Conservation (phyloP, 2,329 filamentous ascomycete genomes). For the Annulohypoxylon truncatum region DNA sequence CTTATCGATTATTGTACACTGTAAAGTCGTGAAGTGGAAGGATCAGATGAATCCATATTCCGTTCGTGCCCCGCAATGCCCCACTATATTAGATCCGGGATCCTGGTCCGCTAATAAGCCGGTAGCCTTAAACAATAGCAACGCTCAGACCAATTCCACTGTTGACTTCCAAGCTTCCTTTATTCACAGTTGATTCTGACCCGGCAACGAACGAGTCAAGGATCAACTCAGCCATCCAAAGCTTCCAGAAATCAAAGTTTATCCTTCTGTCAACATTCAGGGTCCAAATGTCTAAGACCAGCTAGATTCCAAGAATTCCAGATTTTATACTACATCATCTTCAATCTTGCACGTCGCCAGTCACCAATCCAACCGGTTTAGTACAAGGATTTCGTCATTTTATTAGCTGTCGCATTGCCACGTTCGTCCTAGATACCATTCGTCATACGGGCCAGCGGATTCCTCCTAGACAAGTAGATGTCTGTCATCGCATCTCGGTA, state of each 20-base stretch:
- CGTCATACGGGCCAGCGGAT: slow-evolving; percentile 23
- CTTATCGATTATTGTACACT: too few species aligned
- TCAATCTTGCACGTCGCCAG: not conserved
- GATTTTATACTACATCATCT: not conserved
- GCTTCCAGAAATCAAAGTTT: slow-evolving; percentile 19
- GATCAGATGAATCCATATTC: not conserved
- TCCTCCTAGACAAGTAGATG: slow-evolving; percentile 2
- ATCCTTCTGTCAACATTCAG: slow-evolving; percentile 2
- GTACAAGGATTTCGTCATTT: slow-evolving; percentile 12
- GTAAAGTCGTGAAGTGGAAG: too few species aligned
- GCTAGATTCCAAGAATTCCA: slow-evolving; percentile 3
- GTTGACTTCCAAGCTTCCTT: slow-evolving; percentile 16
- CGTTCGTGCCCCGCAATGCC: slow-evolving; percentile 5
- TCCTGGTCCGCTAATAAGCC: slow-evolving; percentile 10
- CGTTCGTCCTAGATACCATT: slow-evolving; percentile 10
- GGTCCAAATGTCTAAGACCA: slow-evolving; percentile 24
- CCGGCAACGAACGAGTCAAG: slow-evolving; percentile 28
- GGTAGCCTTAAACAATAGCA: not conserved
- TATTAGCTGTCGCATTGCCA: slow-evolving; percentile 30
- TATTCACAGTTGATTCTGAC: slow-evolving; percentile 20
- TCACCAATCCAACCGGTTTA: slow-evolving; percentile 6
- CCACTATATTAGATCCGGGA: slow-evolving; percentile 7
- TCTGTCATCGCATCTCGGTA: slow-evolving; percentile 15
- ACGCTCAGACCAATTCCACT: not conserved
- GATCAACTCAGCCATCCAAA: slow-evolving; percentile 24